Conservation (phyloP, 148 eudicot genomes). For the Gaultheria prostrata region DNA sequence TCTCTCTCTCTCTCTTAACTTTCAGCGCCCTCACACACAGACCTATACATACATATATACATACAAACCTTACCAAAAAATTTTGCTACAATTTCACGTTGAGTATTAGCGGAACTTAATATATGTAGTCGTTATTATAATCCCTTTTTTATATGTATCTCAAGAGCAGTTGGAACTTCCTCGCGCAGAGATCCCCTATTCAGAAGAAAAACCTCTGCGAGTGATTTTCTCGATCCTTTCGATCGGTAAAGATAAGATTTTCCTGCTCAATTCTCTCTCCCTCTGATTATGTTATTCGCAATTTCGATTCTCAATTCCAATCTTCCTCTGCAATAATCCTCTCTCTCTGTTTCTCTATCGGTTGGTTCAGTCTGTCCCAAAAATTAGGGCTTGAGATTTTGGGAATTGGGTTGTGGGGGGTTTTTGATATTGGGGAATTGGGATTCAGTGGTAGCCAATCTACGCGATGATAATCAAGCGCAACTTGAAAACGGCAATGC, state of each 20-base stretch:
- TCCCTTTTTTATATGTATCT: not conserved
- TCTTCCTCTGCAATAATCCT: not conserved
- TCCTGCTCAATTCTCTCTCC: constrained; percentile 16
- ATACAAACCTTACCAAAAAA: not conserved
- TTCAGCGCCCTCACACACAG: not conserved
- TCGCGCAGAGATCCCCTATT: constrained; percentile 19
- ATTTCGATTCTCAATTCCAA: constrained; percentile 7
- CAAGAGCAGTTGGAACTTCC: constrained; percentile 20
- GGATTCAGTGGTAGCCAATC: constrained; percentile 1
- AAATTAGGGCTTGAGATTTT: constrained; percentile 20
- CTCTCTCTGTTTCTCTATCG: not conserved
- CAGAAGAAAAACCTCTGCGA: not conserved
- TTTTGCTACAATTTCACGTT: not conserved
- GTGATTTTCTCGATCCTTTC: constrained; percentile 7
- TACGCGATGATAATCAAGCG: constrained; percentile 83
- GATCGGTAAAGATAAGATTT: not conserved
- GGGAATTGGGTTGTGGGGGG: constrained; percentile 18
- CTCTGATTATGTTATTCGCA: not conserved
- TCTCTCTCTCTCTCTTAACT: constrained; percentile 21
- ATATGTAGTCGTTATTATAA: not conserved
- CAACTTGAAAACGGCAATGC: constrained; percentile 89
- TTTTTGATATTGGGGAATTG: constrained; percentile 4
- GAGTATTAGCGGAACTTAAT: not conserved
- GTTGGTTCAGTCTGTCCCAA: not conserved
- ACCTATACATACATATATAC: not conserved